These are phyloP conservation scores for Cladosporium colombiae DNA, from an alignment of 2,329 filamentous ascomycete genomes.

Conservation along the genomic window DNA sequence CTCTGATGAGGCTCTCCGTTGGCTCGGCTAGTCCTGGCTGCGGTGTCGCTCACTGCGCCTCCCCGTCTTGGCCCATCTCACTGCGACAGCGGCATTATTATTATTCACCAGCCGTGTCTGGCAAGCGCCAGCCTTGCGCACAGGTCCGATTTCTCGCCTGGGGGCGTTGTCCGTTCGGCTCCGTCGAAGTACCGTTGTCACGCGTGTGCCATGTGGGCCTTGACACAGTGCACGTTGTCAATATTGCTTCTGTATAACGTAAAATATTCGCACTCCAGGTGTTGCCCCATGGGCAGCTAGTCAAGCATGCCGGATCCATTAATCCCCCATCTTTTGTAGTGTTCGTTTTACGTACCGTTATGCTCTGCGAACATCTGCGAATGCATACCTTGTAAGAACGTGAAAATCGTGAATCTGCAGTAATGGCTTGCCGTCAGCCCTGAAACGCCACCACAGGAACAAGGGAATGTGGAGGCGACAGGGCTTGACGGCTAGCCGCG, in stretches of 20 bases:
- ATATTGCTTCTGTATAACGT: slow-evolving; percentile 5
- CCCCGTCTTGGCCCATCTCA: slow-evolving; percentile 6
- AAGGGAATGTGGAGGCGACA: neutral
- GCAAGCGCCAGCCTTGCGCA: neutral
- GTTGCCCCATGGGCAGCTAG: slow-evolving; percentile 13
- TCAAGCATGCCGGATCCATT: neutral
- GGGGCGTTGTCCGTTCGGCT: neutral
- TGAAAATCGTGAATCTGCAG: neutral
- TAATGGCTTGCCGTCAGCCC: neutral
- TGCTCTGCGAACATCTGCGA: neutral
- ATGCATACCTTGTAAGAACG: neutral
- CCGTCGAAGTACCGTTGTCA: neutral
- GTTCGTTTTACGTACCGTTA: neutral
- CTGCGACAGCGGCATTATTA: slow-evolving; percentile 10
- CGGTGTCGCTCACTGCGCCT: neutral
- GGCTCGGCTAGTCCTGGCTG: neutral
- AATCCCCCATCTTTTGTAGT: neutral
- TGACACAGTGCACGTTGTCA: neutral
- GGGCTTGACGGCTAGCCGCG: neutral
- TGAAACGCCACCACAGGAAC: slow-evolving; percentile 1
- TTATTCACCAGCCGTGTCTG: neutral
- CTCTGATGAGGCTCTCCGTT: slow-evolving; percentile 4
- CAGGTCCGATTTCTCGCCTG: neutral
- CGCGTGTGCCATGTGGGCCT: slow-evolving; percentile 4
- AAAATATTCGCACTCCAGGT: neutral